A percentile compares a stretch with the other conserved stretches of the same genome.
Conservation (phyloP, 2,329 filamentous ascomycete species). For the Alternaria solani region DNA sequence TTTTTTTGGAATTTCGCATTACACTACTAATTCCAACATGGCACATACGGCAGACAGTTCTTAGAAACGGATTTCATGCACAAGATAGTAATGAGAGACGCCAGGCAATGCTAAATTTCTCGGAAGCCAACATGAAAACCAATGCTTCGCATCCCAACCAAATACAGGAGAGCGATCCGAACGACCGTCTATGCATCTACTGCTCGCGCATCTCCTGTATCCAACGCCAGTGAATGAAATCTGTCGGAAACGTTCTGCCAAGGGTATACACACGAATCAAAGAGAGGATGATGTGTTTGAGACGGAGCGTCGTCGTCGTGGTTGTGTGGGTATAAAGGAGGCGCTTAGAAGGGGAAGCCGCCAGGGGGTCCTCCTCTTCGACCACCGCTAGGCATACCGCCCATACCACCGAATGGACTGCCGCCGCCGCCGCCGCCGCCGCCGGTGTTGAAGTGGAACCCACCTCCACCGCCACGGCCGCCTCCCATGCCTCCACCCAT, state of each 20-base stretch:
- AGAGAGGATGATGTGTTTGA: neutral
- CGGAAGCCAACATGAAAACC: conserved; percentile 18
- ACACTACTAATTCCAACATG: neutral
- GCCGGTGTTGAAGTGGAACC: conserved; percentile 50
- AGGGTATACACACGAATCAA: conserved; percentile 33
- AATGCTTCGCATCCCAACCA: conserved; percentile 15
- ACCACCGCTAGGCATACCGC: conserved; percentile 46
- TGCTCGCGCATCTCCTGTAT: conserved; percentile 37
- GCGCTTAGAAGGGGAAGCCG: conserved; percentile 40
- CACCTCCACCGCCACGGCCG: conserved; percentile 59
- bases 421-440: conserved; percentile 54
- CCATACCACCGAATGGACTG: conserved; percentile 47
- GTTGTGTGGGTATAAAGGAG: neutral
- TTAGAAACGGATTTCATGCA: neutral
- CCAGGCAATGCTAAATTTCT: conserved; percentile 14
- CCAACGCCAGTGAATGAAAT: conserved; percentile 36
- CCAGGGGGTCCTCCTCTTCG: conserved; percentile 44
- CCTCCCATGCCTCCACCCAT: conserved; percentile 60
- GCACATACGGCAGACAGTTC: neutral
- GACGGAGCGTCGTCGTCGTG: neutral
- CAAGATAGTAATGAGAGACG: conserved; percentile 4
- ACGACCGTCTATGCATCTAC: conserved; percentile 24
- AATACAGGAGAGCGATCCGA: conserved; percentile 6
- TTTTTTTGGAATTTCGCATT: neutral
- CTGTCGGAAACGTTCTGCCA: conserved; percentile 16